Evolutionary conservation across 441 rosid genomes (phyloP).

Genomic region (Metrosideros polymorpha): DNA sequence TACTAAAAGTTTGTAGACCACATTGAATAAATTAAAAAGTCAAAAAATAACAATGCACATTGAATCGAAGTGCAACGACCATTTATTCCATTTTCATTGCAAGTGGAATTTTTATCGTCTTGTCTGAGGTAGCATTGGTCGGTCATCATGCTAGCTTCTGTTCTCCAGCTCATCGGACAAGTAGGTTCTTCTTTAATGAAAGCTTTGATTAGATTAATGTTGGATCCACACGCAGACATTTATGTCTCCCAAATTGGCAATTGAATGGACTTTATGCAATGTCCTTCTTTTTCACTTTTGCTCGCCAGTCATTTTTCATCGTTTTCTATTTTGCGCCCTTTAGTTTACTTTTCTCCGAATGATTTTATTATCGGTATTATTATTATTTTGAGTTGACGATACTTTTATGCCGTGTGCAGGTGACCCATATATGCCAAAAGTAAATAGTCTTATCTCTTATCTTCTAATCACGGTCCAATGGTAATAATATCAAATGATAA

Average conservation of each 20-base stretch:
- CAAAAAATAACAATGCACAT: fast-evolving
- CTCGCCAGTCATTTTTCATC: not conserved
- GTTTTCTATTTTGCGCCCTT: not conserved
- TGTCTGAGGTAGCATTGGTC: not conserved
- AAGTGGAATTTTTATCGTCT: too few relatives aligned
- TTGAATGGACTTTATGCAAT: not conserved
- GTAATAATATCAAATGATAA: not conserved
- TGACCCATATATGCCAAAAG: not conserved
- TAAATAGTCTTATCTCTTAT: too few relatives aligned
- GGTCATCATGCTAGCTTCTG: not conserved
- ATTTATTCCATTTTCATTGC: not conserved
- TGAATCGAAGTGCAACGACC: not conserved
- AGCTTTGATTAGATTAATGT: not conserved
- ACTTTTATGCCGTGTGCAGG: not conserved
- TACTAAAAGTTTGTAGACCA: fast-evolving
- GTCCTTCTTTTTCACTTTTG: not conserved
- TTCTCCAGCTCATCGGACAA: not conserved
- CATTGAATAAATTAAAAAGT: not conserved
- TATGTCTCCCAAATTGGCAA: not conserved
- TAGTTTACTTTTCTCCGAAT: not conserved
- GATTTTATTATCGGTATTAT: not conserved
- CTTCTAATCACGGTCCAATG: too few relatives aligned
- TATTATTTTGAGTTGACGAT: not conserved
- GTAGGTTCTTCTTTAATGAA: not conserved
- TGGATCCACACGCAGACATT: not conserved